Base-by-base conservation (phyloP, 495 filamentous ascomycete genomes). In the Penicillium herquei region DNA sequence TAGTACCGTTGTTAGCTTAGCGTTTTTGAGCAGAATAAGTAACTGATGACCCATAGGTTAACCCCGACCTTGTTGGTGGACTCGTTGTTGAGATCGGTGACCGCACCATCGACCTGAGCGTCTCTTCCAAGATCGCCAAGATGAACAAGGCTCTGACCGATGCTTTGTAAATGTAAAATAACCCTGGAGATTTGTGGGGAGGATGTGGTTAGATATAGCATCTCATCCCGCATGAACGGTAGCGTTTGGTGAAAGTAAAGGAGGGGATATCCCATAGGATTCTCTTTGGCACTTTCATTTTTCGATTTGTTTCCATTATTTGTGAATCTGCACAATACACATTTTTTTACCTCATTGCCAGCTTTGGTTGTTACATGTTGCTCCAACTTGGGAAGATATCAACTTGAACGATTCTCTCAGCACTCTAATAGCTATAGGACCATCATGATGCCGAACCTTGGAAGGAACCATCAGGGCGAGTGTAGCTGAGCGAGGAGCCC, bases 81-180 rank as follows among this genome's bases (percentile, higher is more conserved):
- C 87, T 98, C 49, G 75, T 98, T 58, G 94, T 98, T 66, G 93
- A 98, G 75, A 89, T 98, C 64, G 92, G 92, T 66, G 95, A 96
- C 81, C 88, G 95, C 66, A 98, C 94, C 69, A 94, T 98, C 69
- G 94, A 98, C 76, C 88, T 97, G 56, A 92, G 88, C 78, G 91
- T 98, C 63, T 94, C 94, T 12, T 79, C 90, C 69, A 94, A 91
- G 85, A 88, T 98, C 76, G 81, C 89, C 73, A 95, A 91, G 84
- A 88, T 98, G 86, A 98, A 98, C 89, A 98, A 98, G 87, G 87
- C 96, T 70, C 87, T 98, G 66, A 91, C 83, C 58, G 95, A 98
- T 79, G 83, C 88, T 71, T 78, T 98, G 87, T 98, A 92, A 92
- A 91, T 76, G 65, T 64, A 69, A 63, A 70, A 68, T 67, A 67